phyloP scores from a whole-genome alignment of 768 basidiomycete species.

The Boletus rex-veris region DNA sequence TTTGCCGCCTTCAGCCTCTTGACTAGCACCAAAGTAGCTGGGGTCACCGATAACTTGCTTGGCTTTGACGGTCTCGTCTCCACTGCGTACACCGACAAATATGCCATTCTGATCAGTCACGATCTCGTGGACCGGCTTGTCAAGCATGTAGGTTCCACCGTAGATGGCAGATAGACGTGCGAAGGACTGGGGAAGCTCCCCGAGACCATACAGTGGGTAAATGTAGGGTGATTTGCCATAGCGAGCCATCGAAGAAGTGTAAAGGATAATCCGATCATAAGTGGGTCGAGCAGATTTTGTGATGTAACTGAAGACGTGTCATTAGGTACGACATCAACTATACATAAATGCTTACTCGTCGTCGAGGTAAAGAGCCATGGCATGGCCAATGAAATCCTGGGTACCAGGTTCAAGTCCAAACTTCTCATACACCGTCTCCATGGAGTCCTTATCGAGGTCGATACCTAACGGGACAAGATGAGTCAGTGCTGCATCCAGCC shows the following conservation, averaged over 20 bases:
- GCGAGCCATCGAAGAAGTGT: slow-evolving; percentile 97
- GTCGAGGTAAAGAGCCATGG: slow-evolving; percentile 97
- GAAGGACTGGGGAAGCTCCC: slow-evolving; percentile 98
- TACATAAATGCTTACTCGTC: slow-evolving; percentile 69
- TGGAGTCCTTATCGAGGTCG: slow-evolving; percentile 84
- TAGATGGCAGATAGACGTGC: slow-evolving; percentile 98
- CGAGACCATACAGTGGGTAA: slow-evolving; percentile 97
- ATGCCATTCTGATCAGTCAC: slow-evolving; percentile 82
- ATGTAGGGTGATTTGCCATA: slow-evolving; percentile 99
- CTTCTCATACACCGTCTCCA: slow-evolving; percentile 94
- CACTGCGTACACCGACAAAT: slow-evolving; percentile 90
- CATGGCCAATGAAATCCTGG: slow-evolving; percentile 98
- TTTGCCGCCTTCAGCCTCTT: slow-evolving; percentile 65
- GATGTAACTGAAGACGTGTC: slow-evolving; percentile 65
- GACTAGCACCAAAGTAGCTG: slow-evolving; percentile 87
- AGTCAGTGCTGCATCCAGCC: not conserved
- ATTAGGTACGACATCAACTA: slow-evolving; percentile 1
- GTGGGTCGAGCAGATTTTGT: slow-evolving; percentile 85
- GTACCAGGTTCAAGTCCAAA: slow-evolving; percentile 97
- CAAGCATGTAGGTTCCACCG: slow-evolving; percentile 99
- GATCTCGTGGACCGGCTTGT: slow-evolving; percentile 90
- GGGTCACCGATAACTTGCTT: slow-evolving; percentile 98
- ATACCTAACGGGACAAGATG: slow-evolving; percentile 50
- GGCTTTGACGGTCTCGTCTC: slow-evolving; percentile 89
- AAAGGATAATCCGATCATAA: slow-evolving; percentile 93